Evolutionary conservation across 345 rosid genomes (phyloP).

Genomic region (Eucalyptus marginata): DNA sequence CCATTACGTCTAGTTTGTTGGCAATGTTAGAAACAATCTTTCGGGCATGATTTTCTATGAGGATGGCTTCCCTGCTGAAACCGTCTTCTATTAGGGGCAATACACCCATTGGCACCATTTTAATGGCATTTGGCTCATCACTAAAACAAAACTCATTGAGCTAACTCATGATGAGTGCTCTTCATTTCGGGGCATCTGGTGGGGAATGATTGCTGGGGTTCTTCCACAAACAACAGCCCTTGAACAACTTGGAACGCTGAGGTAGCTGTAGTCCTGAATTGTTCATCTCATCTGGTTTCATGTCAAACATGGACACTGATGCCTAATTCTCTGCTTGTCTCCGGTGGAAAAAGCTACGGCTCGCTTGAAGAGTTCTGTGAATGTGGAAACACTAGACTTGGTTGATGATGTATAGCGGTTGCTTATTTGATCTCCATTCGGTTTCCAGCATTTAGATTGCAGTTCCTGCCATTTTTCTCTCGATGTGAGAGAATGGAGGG

Average conservation of each 20-base stretch:
- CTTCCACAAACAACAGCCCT: slow-evolving; percentile 54
- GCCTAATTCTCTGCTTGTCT: not conserved
- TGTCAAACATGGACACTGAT: not conserved
- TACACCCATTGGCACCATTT: not conserved
- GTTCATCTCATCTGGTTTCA: not conserved
- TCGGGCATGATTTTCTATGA: not conserved
- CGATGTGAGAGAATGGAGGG: not conserved
- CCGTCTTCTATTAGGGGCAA: not conserved
- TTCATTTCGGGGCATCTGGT: slow-evolving; percentile 61
- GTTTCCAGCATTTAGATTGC: not conserved
- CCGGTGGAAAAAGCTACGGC: slow-evolving; percentile 53
- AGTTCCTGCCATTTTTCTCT: not conserved
- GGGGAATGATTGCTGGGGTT: slow-evolving; percentile 69
- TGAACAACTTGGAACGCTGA: slow-evolving; percentile 61
- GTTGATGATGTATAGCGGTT: not conserved
- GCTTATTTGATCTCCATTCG: not conserved
- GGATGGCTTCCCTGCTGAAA: not conserved
- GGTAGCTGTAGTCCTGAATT: slow-evolving; percentile 20
- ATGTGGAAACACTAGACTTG: slow-evolving; percentile 10
- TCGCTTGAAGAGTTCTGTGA: slow-evolving; percentile 31
- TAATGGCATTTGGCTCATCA: not conserved
- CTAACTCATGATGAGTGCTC: not conserved
- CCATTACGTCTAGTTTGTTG: not conserved
- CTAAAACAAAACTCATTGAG: not conserved
- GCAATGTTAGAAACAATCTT: not conserved